Evolutionary conservation across 2,329 filamentous ascomycete species (phyloP).

Genomic region (Colletotrichum lupini): DNA sequence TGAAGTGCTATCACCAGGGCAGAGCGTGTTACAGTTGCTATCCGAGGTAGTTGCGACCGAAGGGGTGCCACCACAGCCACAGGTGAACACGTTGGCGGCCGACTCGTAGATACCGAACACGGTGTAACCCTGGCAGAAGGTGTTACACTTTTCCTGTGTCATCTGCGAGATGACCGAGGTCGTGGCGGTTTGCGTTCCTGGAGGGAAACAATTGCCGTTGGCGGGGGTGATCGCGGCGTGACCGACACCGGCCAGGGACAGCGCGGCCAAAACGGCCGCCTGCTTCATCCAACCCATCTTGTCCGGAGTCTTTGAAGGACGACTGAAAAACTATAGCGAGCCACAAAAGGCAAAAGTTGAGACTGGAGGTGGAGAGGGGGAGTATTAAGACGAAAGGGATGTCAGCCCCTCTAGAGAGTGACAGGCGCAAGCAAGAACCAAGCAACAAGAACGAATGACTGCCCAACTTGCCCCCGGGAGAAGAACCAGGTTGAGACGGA

Average conservation of each 20-base stretch:
- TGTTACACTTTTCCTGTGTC: neutral
- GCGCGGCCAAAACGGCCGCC: slow-evolving; percentile 12
- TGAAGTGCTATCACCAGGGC: neutral
- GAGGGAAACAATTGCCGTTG: neutral
- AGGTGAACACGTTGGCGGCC: neutral
- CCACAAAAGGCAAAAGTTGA: slow-evolving; percentile 4
- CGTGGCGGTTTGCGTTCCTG: neutral
- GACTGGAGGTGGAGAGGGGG: neutral
- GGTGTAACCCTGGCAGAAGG: neutral
- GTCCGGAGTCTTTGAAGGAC: neutral
- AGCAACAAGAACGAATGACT: slow-evolving; percentile 28
- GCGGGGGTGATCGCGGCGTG: neutral
- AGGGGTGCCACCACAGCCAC: neutral
- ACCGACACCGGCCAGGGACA: neutral
- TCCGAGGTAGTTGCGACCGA: too few species aligned
- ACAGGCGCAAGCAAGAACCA: slow-evolving; percentile 11
- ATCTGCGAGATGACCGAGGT: neutral
- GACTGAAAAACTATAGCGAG: neutral
- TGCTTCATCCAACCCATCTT: slow-evolving; percentile 24
- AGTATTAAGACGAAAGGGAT: neutral
- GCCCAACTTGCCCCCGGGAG: slow-evolving; percentile 19
- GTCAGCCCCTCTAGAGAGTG: neutral
- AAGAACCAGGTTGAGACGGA: slow-evolving; percentile 11
- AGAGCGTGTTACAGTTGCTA: neutral
- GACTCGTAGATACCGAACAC: neutral